Percentiles rank a stretch among this genome's conserved stretches.
These are phyloP conservation scores for Calonectria hongkongensis DNA, from an alignment of 2,329 filamentous ascomycete genomes.

Conservation along the genomic window DNA sequence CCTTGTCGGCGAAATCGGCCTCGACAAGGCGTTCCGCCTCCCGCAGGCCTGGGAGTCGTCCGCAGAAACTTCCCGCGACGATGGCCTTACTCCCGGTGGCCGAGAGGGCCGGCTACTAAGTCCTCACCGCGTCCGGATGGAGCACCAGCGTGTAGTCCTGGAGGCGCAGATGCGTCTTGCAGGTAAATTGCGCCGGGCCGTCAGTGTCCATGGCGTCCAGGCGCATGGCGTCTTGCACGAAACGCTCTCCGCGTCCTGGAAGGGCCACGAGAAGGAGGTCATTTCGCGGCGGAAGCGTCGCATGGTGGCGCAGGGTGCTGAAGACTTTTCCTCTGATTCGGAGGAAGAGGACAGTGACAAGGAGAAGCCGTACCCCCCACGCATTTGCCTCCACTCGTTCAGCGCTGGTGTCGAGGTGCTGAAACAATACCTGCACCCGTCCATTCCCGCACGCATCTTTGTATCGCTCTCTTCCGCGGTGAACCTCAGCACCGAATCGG, in stretches of 20 bases:
- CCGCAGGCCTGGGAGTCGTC: constrained; percentile 74
- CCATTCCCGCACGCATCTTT: constrained; percentile 85
- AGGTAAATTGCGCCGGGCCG: constrained; percentile 78
- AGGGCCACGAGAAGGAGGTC: constrained; percentile 79
- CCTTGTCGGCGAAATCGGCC: constrained; percentile 84
- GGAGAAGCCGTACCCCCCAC: constrained; percentile 83
- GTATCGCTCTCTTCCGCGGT: constrained; percentile 92
- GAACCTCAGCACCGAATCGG: constrained; percentile 78
- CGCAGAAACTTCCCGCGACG: constrained; percentile 52
- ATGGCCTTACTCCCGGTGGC: constrained; percentile 78
- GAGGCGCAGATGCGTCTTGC: constrained; percentile 82
- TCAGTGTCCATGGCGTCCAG: constrained; percentile 84
- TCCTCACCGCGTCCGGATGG: constrained; percentile 79
- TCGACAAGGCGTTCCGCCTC: constrained; percentile 86
- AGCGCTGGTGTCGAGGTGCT: constrained; percentile 85
- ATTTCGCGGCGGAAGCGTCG: constrained; percentile 76
- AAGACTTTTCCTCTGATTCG: constrained; percentile 65
- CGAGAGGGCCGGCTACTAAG: constrained; percentile 81
- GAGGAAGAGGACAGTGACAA: constrained; percentile 60
- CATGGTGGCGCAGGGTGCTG: constrained; percentile 67
- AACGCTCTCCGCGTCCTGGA: constrained; percentile 79
- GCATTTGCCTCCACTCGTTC: constrained; percentile 96
- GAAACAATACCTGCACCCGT: constrained; percentile 84
- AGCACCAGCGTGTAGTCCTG: constrained; percentile 81
- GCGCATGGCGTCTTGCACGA: constrained; percentile 83